Base-by-base conservation (phyloP, 1,139 yeast genomes). In the Debaryomyces subglobosus region DNA sequence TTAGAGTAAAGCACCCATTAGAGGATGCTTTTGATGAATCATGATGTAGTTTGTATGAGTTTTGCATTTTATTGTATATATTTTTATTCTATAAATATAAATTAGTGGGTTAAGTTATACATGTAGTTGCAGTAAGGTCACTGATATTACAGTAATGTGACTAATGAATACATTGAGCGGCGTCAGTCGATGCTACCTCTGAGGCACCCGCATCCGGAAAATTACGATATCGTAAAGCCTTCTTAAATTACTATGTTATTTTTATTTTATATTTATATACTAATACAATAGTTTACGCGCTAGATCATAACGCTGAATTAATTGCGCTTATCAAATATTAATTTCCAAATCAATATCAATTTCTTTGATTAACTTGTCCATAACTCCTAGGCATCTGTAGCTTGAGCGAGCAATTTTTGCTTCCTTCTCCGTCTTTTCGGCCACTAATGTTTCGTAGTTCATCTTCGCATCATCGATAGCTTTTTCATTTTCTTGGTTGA, bases 401-500 rank as follows among this genome's bases (percentile, higher is more conserved):
- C 77, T 74, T 2, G 76, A 68, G 37, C 64, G 60, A 6, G 78
- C 77, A 45, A 75, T 76, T 50, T 68, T 65, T 34, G 64, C 72
- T 53, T 75, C 79, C 45, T 71, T 68, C 43, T 67, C 65, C 27
- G 61, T 57, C 56, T 74, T 74, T 52, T 74, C 76, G 12, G 70
- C 69, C 49, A 75, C 55, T 55, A 67, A 54, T 32, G 60, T 62
- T 44, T 70, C 70, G 49, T 68, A 68, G 50, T 73, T 72, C 47
- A 58, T 53, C 51, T 69, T 64, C 4, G 78, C 78, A 53, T 73
- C 77, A 23, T 65, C 64, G 43, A 72, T 57, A 1, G 81, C 81
- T 63, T 69, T 72, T 53, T 72, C 76, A 57, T 76, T 76, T 49
- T 76, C 80, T 48, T 69, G 67, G 47, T 73, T 72, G 29, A 72